A percentile compares a stretch with the other conserved stretches of the same genome.
These are phyloP conservation scores for Hypoxylon lienhwacheense DNA, from an alignment of 495 filamentous ascomycete genomes.

Conservation along the genomic window DNA sequence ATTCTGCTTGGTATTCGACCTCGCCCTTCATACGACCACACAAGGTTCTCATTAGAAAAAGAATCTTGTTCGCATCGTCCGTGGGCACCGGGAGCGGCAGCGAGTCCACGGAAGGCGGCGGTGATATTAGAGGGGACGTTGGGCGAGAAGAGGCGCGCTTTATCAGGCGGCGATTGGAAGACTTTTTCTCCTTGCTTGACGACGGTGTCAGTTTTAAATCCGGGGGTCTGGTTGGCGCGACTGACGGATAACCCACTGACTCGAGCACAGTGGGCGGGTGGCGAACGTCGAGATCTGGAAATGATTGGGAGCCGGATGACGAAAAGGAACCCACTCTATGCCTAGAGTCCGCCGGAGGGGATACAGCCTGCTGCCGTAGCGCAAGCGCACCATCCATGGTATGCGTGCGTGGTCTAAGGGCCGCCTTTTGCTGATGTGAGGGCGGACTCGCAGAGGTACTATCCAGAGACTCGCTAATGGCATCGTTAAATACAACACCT, in stretches of 20 bases:
- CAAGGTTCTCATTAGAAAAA: conserved; percentile 67
- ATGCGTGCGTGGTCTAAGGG: conserved; percentile 53
- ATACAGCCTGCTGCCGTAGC: conserved; percentile 44
- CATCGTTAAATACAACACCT: conserved; percentile 56
- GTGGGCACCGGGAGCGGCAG: conserved; percentile 59
- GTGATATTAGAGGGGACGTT: conserved; percentile 50
- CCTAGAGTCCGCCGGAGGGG: conserved; percentile 45
- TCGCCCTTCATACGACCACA: conserved; percentile 72
- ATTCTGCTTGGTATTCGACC: conserved; percentile 63
- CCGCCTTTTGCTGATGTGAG: conserved; percentile 34
- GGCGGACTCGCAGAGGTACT: conserved; percentile 44
- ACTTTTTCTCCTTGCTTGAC: conserved; percentile 49
- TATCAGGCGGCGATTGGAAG: conserved; percentile 46
- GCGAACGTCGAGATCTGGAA: conserved; percentile 44
- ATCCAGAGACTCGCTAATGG: conserved; percentile 47
- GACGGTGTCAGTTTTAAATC: conserved; percentile 43
- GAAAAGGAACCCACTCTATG: conserved; percentile 59
- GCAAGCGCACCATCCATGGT: conserved; percentile 53
- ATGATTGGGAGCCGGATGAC: conserved; percentile 47
- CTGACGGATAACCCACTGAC: conserved; percentile 39
- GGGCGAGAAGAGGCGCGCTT: conserved; percentile 54
- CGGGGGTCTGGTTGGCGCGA: conserved; percentile 39
- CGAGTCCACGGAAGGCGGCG: conserved; percentile 55
- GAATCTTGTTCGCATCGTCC: conserved; percentile 62
- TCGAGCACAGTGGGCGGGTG: conserved; percentile 45